phyloP scores from a whole-genome alignment of 1,284 basidiomycete species.

The Blastosporella zonata region DNA sequence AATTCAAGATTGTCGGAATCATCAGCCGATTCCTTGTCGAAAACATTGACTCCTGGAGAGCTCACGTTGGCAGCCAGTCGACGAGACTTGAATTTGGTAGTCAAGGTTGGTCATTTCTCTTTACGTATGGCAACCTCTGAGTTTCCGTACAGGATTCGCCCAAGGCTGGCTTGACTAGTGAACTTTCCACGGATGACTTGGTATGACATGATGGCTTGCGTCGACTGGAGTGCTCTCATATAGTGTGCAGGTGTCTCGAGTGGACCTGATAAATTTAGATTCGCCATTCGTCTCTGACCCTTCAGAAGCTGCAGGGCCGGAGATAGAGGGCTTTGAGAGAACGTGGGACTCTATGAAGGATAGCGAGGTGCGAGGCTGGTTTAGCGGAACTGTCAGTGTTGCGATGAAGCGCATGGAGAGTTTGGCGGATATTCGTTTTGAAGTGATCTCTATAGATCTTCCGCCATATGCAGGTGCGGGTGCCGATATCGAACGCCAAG shows the following conservation, averaged over 20 bases:
- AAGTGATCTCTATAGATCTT: constrained; percentile 49
- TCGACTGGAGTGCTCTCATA: neutral
- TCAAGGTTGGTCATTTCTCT: constrained; percentile 21
- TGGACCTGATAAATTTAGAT: constrained; percentile 68
- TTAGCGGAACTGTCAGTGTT: constrained; percentile 48
- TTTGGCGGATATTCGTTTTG: constrained; percentile 40
- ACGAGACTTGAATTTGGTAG: constrained; percentile 33
- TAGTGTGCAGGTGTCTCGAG: constrained; percentile 30
- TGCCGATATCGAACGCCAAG: constrained; percentile 6
- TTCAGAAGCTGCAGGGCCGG: constrained; percentile 15
- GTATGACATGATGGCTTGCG: constrained; percentile 7
- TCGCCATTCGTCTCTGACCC: constrained; percentile 59
- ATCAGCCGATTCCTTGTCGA: constrained; percentile 18
- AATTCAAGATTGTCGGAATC: constrained; percentile 32
- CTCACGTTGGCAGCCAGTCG: constrained; percentile 48
- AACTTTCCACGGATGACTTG: constrained; percentile 13
- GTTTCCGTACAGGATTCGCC: neutral
- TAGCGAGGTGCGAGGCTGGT: constrained; percentile 63
- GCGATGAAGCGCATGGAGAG: constrained; percentile 52
- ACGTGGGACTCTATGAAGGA: constrained; percentile 52
- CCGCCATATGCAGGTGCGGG: constrained; percentile 57
- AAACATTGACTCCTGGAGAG: constrained; percentile 51
- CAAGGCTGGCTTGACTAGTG: constrained; percentile 8
- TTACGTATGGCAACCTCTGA: neutral
- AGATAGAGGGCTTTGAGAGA: constrained; percentile 38